These are phyloP conservation scores for Corinectria fuckeliana DNA, from an alignment of 2,329 filamentous ascomycete genomes.

Conservation along the genomic window DNA sequence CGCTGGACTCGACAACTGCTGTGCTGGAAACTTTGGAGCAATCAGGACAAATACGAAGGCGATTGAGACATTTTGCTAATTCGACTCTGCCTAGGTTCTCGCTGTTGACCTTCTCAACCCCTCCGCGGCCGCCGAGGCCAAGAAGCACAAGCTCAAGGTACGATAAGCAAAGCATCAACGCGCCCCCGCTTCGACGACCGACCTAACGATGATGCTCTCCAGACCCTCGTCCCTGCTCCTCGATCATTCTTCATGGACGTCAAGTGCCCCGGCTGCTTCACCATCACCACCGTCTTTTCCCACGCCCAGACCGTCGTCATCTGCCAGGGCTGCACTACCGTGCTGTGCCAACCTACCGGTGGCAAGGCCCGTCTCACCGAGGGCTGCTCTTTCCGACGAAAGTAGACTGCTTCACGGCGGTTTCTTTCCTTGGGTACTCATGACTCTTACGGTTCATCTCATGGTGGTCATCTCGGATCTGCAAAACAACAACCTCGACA, in stretches of 20 bases:
- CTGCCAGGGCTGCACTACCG: slow-evolving; percentile 99
- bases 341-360: slow-evolving; percentile 99
- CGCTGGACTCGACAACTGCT: slow-evolving; percentile 15
- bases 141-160: slow-evolving; percentile 99
- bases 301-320: slow-evolving; percentile 99
- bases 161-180: slow-evolving; percentile 29
- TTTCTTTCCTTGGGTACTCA: slow-evolving; percentile 57
- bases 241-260: slow-evolving; percentile 99
- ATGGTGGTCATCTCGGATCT: slow-evolving; percentile 65
- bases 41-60: slow-evolving; percentile 19
- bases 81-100: slow-evolving; percentile 78
- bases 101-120: slow-evolving; percentile 99
- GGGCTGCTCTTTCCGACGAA: slow-evolving; percentile 99
- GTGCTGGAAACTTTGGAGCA: slow-evolving; percentile 21
- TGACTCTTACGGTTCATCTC: slow-evolving; percentile 57
- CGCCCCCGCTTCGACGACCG: slow-evolving; percentile 24
- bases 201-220: slow-evolving; percentile 33
- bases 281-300: slow-evolving; percentile 99
- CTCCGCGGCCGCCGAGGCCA: slow-evolving; percentile 94
- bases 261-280: slow-evolving; percentile 99
- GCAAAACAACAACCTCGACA: slow-evolving; percentile 59
- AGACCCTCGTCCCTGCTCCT: slow-evolving; percentile 94
- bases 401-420: slow-evolving; percentile 74
- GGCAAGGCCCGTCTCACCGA: slow-evolving; percentile 98
- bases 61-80: slow-evolving; percentile 54